These are phyloP conservation scores for Mycena capillaripes DNA, from an alignment of 768 basidiomycete genomes.

Conservation along the genomic window DNA sequence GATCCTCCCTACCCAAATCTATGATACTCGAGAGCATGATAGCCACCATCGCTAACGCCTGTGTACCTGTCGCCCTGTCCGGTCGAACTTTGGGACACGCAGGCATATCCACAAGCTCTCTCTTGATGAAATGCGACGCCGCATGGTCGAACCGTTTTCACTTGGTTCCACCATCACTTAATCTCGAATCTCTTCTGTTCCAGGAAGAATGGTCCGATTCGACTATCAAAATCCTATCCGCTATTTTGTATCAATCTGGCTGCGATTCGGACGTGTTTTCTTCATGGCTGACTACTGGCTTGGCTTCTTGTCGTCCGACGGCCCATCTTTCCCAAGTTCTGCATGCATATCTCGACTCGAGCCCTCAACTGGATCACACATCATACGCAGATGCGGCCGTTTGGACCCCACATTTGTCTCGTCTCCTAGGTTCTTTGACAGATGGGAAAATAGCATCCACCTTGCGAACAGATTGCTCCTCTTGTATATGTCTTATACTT, in stretches of 20 bases:
- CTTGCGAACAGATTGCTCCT: slow-evolving; percentile 36
- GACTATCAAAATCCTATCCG: slow-evolving; percentile 58
- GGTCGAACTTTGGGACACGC: slow-evolving; percentile 39
- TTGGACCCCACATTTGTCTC: slow-evolving; percentile 49
- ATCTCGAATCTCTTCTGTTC: slow-evolving; percentile 53
- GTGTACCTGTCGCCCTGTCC: slow-evolving; percentile 53
- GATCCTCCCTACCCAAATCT: slow-evolving; percentile 50
- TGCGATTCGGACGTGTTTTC: slow-evolving; percentile 43
- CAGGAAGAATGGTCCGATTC: slow-evolving; percentile 59
- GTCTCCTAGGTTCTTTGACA: slow-evolving; percentile 36
- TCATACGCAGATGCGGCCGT: slow-evolving; percentile 35
- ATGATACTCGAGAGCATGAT: slow-evolving; percentile 62
- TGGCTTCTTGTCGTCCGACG: slow-evolving; percentile 39
- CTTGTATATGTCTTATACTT: slow-evolving; percentile 48
- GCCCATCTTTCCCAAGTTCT: slow-evolving; percentile 55
- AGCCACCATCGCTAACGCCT: slow-evolving; percentile 55
- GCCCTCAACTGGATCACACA: slow-evolving; percentile 23
- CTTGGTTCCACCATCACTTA: slow-evolving; percentile 38
- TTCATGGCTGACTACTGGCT: slow-evolving; percentile 58
- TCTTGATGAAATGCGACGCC: slow-evolving; percentile 43
- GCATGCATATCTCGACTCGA: slow-evolving; percentile 62
- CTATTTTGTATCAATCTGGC: slow-evolving; percentile 58
- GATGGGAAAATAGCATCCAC: slow-evolving; percentile 34
- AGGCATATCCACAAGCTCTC: slow-evolving; percentile 35
- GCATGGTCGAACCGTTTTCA: slow-evolving; percentile 51